Evolutionary conservation across 441 rosid species (phyloP).

Genomic region (Kokia cookei): DNA sequence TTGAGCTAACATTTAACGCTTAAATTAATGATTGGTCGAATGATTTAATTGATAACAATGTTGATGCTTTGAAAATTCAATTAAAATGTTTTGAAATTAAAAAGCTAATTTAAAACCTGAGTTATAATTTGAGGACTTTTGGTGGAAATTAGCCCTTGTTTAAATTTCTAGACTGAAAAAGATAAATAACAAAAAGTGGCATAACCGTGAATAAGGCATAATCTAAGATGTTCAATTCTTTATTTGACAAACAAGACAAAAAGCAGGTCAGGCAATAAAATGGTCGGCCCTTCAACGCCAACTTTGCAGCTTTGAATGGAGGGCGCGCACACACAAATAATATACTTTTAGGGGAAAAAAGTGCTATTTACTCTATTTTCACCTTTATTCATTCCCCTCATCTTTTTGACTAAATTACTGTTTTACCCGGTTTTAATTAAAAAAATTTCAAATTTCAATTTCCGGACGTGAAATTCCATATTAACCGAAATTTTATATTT

Average conservation of each 20-base stretch:
- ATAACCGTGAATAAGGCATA: constrained; percentile 15
- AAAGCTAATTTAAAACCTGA: no score
- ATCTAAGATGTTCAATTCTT: background rate
- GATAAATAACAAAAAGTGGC: constrained; percentile 12
- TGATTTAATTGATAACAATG: no score
- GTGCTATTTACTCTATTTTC: background rate
- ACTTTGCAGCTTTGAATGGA: constrained; percentile 26
- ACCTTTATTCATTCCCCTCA: background rate
- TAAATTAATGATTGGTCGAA: no score
- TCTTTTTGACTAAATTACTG: constrained; percentile 14
- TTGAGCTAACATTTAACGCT: no score
- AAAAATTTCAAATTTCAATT: constrained; percentile 14
- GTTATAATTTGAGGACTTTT: no score
- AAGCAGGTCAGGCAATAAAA: constrained; percentile 31
- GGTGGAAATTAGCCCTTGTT: background rate
- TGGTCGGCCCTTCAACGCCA: constrained; percentile 20
- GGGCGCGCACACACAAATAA: background rate
- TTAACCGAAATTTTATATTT: constrained; percentile 53
- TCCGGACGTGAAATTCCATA: constrained; percentile 62
- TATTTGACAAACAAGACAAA: constrained; percentile 20
- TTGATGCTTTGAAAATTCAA: no score
- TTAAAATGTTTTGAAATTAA: no score
- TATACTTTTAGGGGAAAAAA: background rate
- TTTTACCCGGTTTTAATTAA: constrained; percentile 14
- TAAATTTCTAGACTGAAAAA: background rate